Evolutionary conservation across 108 stramenopile species (phyloP).

Genomic region (Stephanodiscus triporus): DNA sequence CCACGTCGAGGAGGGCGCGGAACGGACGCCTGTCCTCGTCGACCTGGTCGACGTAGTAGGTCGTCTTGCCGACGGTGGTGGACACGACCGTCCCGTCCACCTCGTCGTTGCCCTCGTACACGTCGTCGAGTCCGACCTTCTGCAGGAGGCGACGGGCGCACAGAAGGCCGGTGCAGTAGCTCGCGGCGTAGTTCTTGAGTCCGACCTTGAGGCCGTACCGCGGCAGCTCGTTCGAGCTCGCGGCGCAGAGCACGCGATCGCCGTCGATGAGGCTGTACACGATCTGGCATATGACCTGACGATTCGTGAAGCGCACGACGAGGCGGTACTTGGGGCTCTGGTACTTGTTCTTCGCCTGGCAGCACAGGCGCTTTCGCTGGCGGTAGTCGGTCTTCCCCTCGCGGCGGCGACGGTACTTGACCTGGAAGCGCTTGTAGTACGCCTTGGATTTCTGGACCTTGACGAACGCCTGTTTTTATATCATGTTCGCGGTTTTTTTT

Average conservation of each 20-base stretch:
- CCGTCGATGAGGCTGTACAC: slow-evolving; percentile 96
- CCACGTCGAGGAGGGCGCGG: slow-evolving; percentile 96
- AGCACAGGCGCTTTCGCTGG: slow-evolving; percentile 95
- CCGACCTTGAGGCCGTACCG: slow-evolving; percentile 96
- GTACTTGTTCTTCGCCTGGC: slow-evolving; percentile 99
- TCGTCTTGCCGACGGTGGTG: slow-evolving; percentile 89
- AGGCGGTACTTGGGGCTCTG: slow-evolving; percentile 98
- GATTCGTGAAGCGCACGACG: slow-evolving; percentile 96
- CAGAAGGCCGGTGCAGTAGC: slow-evolving; percentile 99
- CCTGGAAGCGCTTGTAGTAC: slow-evolving; percentile 99
- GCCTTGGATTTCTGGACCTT: slow-evolving; percentile 95
- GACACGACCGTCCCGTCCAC: slow-evolving; percentile 87
- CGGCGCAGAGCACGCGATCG: slow-evolving; percentile 90
- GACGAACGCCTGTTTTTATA: slow-evolving; percentile 69
- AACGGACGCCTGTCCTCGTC: slow-evolving; percentile 99
- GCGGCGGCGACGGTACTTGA: slow-evolving; percentile 98
- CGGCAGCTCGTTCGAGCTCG: slow-evolving; percentile 91
- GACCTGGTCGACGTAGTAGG: slow-evolving; percentile 97
- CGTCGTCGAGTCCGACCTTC: slow-evolving; percentile 95
- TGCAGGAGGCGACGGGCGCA: slow-evolving; percentile 94
- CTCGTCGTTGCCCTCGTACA: slow-evolving; percentile 92
- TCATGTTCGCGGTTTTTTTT: background rate
- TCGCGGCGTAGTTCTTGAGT: slow-evolving; percentile 99
- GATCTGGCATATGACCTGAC: slow-evolving; percentile 94
- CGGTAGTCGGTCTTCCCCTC: slow-evolving; percentile 99